phyloP scores from a whole-genome alignment of 495 filamentous ascomycete genomes.

The Aspergillus egyptiacus region DNA sequence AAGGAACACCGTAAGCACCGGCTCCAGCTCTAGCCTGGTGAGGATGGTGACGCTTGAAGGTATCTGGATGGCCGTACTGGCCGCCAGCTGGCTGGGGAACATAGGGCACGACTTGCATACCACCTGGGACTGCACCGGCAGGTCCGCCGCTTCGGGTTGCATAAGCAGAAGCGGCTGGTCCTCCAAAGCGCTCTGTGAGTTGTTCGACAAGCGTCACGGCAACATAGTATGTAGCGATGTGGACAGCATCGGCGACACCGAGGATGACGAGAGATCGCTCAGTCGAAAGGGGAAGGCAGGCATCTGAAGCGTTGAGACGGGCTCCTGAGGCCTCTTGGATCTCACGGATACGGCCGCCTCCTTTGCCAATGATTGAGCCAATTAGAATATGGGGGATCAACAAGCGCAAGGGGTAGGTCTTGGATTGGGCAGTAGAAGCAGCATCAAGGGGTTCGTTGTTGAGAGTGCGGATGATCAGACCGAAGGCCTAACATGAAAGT shows the following conservation, averaged over 20 bases:
- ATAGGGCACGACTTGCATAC: slow-evolving; percentile 97
- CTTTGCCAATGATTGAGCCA: slow-evolving; percentile 97
- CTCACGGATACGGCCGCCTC: slow-evolving; percentile 89
- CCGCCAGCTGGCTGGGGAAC: slow-evolving; percentile 86
- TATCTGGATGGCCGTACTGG: slow-evolving; percentile 86
- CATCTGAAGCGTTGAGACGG: slow-evolving; percentile 91
- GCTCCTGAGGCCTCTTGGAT: slow-evolving; percentile 97
- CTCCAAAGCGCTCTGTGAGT: slow-evolving; percentile 90
- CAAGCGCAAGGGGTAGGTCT: slow-evolving; percentile 93
- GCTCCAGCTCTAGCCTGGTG: slow-evolving; percentile 60
- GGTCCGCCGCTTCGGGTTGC: slow-evolving; percentile 91
- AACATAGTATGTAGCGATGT: slow-evolving; percentile 98
- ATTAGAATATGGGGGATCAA: slow-evolving; percentile 96
- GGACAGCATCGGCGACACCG: slow-evolving; percentile 87
- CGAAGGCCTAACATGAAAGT: slow-evolving; percentile 67
- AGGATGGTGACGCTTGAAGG: slow-evolving; percentile 63
- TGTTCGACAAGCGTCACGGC: slow-evolving; percentile 94
- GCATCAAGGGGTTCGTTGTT: slow-evolving; percentile 90
- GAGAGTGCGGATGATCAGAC: slow-evolving; percentile 92
- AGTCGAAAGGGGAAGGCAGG: slow-evolving; percentile 85
- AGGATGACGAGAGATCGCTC: slow-evolving; percentile 95
- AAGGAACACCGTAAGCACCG: slow-evolving; percentile 64
- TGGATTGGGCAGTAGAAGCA: slow-evolving; percentile 83
- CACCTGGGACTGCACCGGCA: slow-evolving; percentile 85
- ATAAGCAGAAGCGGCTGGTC: slow-evolving; percentile 92